Conservation (phyloP, 2,329 filamentous ascomycete species). For the Fusarium sp. region DNA sequence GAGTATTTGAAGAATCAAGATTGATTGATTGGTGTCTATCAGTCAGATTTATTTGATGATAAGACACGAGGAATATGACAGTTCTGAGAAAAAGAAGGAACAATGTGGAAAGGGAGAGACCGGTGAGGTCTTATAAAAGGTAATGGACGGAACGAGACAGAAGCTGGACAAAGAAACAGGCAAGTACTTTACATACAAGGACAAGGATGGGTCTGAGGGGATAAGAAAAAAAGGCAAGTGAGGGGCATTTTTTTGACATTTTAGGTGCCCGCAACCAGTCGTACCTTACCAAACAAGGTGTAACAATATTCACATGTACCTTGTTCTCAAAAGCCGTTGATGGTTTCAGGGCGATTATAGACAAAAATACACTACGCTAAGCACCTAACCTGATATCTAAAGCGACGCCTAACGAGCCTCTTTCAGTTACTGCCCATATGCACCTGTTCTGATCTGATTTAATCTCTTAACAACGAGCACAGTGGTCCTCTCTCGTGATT, state of each 20-base stretch:
- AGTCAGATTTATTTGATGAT: slow-evolving; percentile 1
- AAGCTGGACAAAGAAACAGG: slow-evolving; percentile 17
- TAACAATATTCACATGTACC: slow-evolving; percentile 4
- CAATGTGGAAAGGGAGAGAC: slow-evolving; percentile 1
- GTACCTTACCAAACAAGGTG: not conserved
- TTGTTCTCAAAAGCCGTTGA: slow-evolving; percentile 25
- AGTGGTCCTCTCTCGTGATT: slow-evolving; percentile 3
- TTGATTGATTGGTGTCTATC: slow-evolving; percentile 11
- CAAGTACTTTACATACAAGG: not conserved
- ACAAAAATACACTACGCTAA: not conserved
- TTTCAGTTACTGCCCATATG: not conserved
- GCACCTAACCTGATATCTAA: not conserved
- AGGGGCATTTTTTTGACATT: slow-evolving; percentile 27
- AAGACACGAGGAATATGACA: not conserved
- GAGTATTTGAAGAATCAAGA: slow-evolving; percentile 24
- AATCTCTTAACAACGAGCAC: not conserved
- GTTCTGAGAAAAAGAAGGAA: not conserved
- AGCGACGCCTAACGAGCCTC: not conserved
- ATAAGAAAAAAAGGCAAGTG: slow-evolving; percentile 26
- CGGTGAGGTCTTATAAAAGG: slow-evolving; percentile 15
- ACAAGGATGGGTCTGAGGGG: slow-evolving; percentile 24
- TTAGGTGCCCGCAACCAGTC: slow-evolving; percentile 17
- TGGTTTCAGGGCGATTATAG: not conserved
- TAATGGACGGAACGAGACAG: slow-evolving; percentile 16
- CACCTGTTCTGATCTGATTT: not conserved